These are phyloP conservation scores for Fallopia convolvulus DNA, from an alignment of 148 eudicot species.

Conservation along the genomic window DNA sequence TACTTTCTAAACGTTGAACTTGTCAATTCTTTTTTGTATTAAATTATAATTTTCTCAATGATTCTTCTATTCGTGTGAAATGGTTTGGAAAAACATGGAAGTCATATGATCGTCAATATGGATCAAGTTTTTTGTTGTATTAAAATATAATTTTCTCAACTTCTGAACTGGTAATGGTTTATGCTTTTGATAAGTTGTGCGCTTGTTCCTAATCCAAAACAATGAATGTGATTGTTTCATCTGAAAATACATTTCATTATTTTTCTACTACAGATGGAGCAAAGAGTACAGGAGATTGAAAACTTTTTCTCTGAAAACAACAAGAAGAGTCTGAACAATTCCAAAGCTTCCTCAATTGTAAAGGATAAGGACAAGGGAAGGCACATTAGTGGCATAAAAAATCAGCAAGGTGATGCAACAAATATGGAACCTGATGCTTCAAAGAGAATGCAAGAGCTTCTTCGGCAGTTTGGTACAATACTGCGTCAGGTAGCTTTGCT, in stretches of 20 bases:
- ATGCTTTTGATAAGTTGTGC: neutral
- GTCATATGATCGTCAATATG: neutral
- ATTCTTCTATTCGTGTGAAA: too few relatives aligned
- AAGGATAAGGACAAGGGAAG: slow-evolving; percentile 69
- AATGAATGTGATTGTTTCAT: neutral
- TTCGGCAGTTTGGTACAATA: slow-evolving; percentile 74
- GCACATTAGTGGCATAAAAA: slow-evolving; percentile 35
- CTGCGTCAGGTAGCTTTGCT: slow-evolving; percentile 50
- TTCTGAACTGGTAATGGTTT: neutral
- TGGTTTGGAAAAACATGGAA: neutral
- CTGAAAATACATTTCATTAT: neutral
- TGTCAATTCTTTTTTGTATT: too few relatives aligned
- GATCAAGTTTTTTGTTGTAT: too few relatives aligned
- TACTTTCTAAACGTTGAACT: too few relatives aligned
- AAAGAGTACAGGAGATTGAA: slow-evolving; percentile 60
- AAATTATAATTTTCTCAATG: too few relatives aligned
- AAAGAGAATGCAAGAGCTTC: slow-evolving; percentile 87
- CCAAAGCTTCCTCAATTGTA: slow-evolving; percentile 32
- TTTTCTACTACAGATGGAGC: slow-evolving; percentile 56
- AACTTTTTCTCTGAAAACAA: slow-evolving; percentile 44
- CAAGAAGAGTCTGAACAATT: slow-evolving; percentile 32
- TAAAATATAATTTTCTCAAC: too few relatives aligned
- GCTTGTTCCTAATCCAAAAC: neutral
- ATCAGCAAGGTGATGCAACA: slow-evolving; percentile 51
- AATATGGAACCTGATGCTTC: slow-evolving; percentile 51